phyloP scores from a whole-genome alignment of 2,329 filamentous ascomycete species.

The Cordyceps cateniannulata region DNA sequence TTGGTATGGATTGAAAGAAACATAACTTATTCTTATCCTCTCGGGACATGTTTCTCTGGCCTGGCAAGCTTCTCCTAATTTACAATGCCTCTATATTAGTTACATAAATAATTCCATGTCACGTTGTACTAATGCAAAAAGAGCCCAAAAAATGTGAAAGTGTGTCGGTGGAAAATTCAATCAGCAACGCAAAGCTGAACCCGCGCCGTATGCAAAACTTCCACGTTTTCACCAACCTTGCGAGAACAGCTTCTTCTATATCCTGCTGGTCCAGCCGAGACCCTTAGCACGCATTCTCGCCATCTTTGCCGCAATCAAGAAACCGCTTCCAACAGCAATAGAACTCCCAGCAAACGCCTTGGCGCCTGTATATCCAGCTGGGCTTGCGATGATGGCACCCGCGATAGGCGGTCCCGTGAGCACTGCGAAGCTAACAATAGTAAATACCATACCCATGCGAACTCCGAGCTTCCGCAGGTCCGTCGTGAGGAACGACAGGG shows the following conservation, averaged over 20 bases:
- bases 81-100: not conserved
- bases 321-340: slow-evolving; percentile 33
- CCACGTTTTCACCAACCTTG: not conserved
- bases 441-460: slow-evolving; percentile 54
- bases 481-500: slow-evolving; percentile 46
- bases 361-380: slow-evolving; percentile 38
- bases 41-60: not conserved
- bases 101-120: not conserved
- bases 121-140: not conserved
- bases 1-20: not conserved
- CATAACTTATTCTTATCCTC: not conserved
- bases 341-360: slow-evolving; percentile 41
- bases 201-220: not conserved
- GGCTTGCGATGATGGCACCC: slow-evolving; percentile 39
- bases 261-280: slow-evolving; percentile 33
- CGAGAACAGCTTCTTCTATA: slow-evolving; percentile 18
- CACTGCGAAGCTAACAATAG: slow-evolving; percentile 46
- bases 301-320: slow-evolving; percentile 33
- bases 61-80: not conserved
- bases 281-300: slow-evolving; percentile 32
- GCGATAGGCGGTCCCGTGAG: slow-evolving; percentile 46
- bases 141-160: not conserved
- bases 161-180: not conserved
- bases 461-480: slow-evolving; percentile 47
- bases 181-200: not conserved